phyloP scores from a whole-genome alignment of 2,329 filamentous ascomycete genomes.

The Xylaria hypoxylon region DNA sequence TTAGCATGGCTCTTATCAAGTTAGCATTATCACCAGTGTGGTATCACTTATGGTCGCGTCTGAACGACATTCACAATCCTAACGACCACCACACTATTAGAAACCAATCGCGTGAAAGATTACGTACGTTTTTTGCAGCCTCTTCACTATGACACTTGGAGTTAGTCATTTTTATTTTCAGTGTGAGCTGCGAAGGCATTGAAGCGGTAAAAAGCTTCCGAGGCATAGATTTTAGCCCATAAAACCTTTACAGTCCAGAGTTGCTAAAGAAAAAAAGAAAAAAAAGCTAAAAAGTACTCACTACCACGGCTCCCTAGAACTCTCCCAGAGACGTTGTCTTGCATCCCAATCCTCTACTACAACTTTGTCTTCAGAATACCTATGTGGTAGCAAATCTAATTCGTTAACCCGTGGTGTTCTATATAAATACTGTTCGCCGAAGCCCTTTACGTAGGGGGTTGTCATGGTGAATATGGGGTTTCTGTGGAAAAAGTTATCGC shows the following conservation, averaged over 20 bases:
- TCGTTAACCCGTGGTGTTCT: too few species aligned
- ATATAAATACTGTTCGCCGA: too few species aligned
- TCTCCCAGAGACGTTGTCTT: not conserved
- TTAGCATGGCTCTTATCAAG: not conserved
- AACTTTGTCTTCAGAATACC: not conserved
- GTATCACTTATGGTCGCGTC: not conserved
- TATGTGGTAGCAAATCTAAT: not conserved
- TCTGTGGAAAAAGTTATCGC: slow-evolving; percentile 1
- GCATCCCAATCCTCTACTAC: not conserved
- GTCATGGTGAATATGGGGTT: not conserved
- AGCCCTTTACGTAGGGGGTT: too few species aligned
- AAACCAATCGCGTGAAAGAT: not conserved
- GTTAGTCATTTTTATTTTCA: not conserved
- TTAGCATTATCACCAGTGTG: not conserved
- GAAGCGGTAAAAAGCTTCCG: too few species aligned
- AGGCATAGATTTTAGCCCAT: too few species aligned
- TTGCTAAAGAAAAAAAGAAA: not conserved
- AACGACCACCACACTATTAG: not conserved
- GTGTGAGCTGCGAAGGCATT: not conserved
- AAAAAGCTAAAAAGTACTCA: not conserved
- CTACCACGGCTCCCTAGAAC: not conserved
- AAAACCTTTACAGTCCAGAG: too few species aligned
- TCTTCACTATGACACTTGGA: not conserved
- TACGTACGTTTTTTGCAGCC: not conserved
- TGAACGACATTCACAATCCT: too few species aligned